Evolutionary conservation across 371 early-diverging fungal species (phyloP).

Genomic region (Mortierella sp.): DNA sequence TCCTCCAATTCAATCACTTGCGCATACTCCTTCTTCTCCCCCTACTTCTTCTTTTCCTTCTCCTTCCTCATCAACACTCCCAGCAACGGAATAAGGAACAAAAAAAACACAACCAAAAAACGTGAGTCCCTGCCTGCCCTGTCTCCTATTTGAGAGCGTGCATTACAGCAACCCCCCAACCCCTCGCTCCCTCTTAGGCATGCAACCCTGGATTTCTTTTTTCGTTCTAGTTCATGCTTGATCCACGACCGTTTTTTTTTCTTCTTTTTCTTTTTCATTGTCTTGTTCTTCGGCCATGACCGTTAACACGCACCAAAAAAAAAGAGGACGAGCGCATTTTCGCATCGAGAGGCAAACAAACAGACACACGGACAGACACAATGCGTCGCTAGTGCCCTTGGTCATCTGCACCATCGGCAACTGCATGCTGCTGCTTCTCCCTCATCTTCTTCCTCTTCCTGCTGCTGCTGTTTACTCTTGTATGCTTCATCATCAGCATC

Average conservation of each 20-base stretch:
- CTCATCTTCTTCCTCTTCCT: background rate
- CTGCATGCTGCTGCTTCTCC: background rate
- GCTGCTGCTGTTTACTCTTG: background rate
- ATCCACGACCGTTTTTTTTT: conserved; percentile 9
- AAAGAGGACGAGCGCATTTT: background rate
- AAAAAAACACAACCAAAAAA: background rate
- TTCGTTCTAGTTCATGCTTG: background rate
- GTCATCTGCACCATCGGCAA: conserved; percentile 10
- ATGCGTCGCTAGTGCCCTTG: conserved; percentile 12
- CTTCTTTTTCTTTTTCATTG: background rate
- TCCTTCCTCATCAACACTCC: background rate
- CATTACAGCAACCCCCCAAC: conserved; percentile 3
- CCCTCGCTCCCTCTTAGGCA: background rate
- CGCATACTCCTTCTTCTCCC: background rate
- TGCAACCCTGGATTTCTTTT: background rate
- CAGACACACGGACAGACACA: conserved; percentile 1
- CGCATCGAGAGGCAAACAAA: background rate
- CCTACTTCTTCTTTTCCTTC: background rate
- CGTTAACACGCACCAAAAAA: background rate
- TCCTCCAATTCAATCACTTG: background rate
- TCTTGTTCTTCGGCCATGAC: background rate
- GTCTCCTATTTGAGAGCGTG: background rate
- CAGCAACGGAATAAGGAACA: background rate
- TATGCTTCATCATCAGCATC: background rate
- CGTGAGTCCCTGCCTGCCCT: conserved; percentile 6